A percentile compares a stretch with the other conserved stretches of the same genome.
Conservation (phyloP, 164 flowering plant species). For the Macadamia tetraphylla region DNA sequence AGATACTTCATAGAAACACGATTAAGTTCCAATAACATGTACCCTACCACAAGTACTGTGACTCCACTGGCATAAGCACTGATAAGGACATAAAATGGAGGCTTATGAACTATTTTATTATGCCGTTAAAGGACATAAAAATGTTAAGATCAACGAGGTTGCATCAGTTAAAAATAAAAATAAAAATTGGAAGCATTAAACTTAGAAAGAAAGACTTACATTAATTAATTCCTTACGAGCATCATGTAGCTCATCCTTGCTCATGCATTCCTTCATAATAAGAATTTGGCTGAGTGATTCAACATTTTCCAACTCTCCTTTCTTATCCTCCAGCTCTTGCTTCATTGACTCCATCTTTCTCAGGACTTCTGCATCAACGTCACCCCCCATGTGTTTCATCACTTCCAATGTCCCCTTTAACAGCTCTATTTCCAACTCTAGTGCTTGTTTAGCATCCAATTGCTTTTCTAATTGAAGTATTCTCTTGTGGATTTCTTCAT, state of each 20-base stretch:
- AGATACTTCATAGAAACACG: background rate
- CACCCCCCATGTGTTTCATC: conserved; percentile 56
- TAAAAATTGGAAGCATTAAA: too few relatives aligned
- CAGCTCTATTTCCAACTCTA: conserved; percentile 68
- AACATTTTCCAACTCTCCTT: conserved; percentile 38
- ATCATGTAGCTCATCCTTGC: conserved; percentile 59
- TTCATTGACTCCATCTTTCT: conserved; percentile 32
- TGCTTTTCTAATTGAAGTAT: conserved; percentile 48
- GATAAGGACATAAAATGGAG: too few relatives aligned
- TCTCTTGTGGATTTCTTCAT: conserved; percentile 42
- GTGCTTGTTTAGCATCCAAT: conserved; percentile 66
- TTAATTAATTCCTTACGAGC: conserved; percentile 55
- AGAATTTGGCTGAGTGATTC: conserved; percentile 45
- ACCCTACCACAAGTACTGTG: background rate
- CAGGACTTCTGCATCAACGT: conserved; percentile 36
- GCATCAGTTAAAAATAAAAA: background rate
- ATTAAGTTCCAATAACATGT: background rate
- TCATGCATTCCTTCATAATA: conserved; percentile 44
- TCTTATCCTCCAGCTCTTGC: conserved; percentile 44
- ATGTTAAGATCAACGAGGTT: background rate
- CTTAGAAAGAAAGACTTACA: conserved; percentile 24
- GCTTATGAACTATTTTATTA: background rate
- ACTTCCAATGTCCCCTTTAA: conserved; percentile 58
- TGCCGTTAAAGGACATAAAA: background rate
- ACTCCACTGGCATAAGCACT: background rate